These are phyloP conservation scores for Candida tallmaniae DNA, from an alignment of 805 yeast genomes.

Conservation along the genomic window DNA sequence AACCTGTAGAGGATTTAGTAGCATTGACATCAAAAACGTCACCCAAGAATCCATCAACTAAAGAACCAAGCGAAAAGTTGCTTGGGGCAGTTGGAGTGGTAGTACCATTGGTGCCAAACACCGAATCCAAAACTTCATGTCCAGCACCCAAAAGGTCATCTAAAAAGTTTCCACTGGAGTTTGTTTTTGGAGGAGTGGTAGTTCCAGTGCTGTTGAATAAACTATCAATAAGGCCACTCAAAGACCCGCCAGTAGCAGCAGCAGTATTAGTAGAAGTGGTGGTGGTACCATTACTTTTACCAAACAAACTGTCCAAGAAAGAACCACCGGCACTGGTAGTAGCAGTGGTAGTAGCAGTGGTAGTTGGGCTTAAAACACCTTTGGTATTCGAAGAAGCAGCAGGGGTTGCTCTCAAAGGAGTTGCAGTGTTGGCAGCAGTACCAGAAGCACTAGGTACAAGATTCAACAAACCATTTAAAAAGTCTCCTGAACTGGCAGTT, in stretches of 20 bases:
- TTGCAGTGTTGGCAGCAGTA: conserved; percentile 4
- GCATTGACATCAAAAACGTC: conserved; percentile 12
- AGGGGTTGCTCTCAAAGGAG: conserved; percentile 6
- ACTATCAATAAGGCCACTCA: conserved; percentile 8
- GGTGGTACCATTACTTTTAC: conserved; percentile 5
- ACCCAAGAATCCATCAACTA: conserved; percentile 13
- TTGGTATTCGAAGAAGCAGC: conserved; percentile 8
- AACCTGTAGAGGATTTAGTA: conserved; percentile 5
- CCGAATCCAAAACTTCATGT: conserved; percentile 9
- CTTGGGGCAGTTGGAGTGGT: conserved; percentile 2
- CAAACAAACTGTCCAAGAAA: conserved; percentile 10
- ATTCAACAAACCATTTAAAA: conserved; percentile 1
- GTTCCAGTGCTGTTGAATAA: conserved; percentile 1
- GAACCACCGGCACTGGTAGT: conserved; percentile 11
- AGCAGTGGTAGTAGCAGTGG: conserved; percentile 3
- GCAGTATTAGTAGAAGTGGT: conserved; percentile 7
- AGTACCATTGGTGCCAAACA: conserved; percentile 12
- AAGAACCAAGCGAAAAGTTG: conserved; percentile 12
- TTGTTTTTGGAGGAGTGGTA: neutral
- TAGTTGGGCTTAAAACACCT: conserved; percentile 2
- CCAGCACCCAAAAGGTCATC: conserved; percentile 12
- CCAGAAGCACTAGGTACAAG: conserved; percentile 4
- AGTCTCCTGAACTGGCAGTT: conserved; percentile 1
- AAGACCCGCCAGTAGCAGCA: conserved; percentile 7
- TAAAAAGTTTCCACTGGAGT: conserved; percentile 8